Evolutionary conservation across 805 yeast species (phyloP).

Genomic region (Vanderwaltozyma tropicalis): DNA sequence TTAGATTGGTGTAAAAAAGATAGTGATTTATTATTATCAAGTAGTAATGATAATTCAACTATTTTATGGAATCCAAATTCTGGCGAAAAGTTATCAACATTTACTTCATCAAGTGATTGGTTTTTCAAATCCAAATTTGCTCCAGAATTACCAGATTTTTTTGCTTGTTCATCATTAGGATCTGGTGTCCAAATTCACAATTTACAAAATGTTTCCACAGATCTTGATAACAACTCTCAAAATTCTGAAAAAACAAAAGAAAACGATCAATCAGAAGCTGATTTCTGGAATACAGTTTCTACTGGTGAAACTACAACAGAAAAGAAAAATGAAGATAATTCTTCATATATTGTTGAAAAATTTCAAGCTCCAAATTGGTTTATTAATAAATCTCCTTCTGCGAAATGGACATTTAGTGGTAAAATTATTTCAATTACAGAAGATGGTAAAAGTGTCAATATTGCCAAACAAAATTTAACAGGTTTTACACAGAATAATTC

Average conservation of each 20-base stretch:
- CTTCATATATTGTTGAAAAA: constrained; percentile 46
- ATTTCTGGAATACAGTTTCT: constrained; percentile 75
- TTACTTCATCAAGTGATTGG: constrained; percentile 78
- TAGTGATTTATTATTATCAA: constrained; percentile 62
- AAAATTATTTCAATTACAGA: constrained; percentile 52
- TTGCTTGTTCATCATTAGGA: constrained; percentile 81
- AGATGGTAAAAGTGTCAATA: constrained; percentile 32
- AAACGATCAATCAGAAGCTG: constrained; percentile 42
- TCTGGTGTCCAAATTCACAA: constrained; percentile 73
- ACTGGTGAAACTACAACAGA: constrained; percentile 58
- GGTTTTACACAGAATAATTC: constrained; percentile 28
- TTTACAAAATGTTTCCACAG: constrained; percentile 51
- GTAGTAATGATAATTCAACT: constrained; percentile 85
- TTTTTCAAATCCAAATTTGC: constrained; percentile 81
- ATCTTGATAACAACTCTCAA: constrained; percentile 16
- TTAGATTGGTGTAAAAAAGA: constrained; percentile 91
- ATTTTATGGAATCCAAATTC: constrained; percentile 80
- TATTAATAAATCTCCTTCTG: constrained; percentile 56
- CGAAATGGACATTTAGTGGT: constrained; percentile 85
- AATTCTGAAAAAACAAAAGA: constrained; percentile 21
- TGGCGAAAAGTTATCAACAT: constrained; percentile 52
- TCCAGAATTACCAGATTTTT: constrained; percentile 76
- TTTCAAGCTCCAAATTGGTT: constrained; percentile 86
- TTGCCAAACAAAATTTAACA: constrained; percentile 30
- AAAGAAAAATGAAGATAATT: constrained; percentile 56